phyloP scores from a whole-genome alignment of 495 filamentous ascomycete genomes.

The Apiosordaria backusii region DNA sequence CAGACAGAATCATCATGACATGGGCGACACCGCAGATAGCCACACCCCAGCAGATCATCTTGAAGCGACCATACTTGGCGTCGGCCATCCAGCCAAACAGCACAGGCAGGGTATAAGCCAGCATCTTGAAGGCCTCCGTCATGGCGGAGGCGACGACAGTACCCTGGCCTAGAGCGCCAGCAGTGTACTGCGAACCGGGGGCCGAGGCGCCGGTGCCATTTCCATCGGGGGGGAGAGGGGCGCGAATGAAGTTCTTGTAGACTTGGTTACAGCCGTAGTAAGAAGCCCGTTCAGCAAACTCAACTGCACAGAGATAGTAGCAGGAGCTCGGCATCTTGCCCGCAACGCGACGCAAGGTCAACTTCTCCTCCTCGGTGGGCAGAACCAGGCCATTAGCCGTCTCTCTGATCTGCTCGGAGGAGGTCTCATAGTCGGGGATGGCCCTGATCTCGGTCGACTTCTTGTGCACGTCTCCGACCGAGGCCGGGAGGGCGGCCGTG shows the following conservation, averaged over 20 bases:
- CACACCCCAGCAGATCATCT: constrained; percentile 60
- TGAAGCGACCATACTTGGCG: constrained; percentile 56
- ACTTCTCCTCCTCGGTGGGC: constrained; percentile 55
- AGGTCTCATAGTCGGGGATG: not conserved
- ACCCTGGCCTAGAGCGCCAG: constrained; percentile 58
- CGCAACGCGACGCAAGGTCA: constrained; percentile 56
- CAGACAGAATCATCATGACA: constrained; percentile 58
- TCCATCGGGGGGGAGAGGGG: constrained; percentile 52
- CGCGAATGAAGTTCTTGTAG: constrained; percentile 58
- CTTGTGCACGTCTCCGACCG: not conserved
- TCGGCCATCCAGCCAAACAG: constrained; percentile 59
- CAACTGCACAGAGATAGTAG: constrained; percentile 56
- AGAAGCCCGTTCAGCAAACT: constrained; percentile 59
- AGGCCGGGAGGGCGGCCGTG: not conserved
- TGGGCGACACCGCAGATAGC: constrained; percentile 61
- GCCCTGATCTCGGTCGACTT: not conserved
- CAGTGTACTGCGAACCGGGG: constrained; percentile 49
- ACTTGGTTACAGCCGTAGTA: constrained; percentile 57
- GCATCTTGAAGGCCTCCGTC: constrained; percentile 56
- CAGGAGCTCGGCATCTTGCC: constrained; percentile 49
- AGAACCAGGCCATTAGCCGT: constrained; percentile 1
- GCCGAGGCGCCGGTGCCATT: constrained; percentile 61
- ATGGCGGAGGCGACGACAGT: constrained; percentile 58
- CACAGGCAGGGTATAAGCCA: constrained; percentile 58
- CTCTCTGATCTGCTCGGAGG: not conserved